These are phyloP conservation scores for Globisporangium radiosum DNA, from an alignment of 352 stramenopile genomes.

Conservation along the genomic window DNA sequence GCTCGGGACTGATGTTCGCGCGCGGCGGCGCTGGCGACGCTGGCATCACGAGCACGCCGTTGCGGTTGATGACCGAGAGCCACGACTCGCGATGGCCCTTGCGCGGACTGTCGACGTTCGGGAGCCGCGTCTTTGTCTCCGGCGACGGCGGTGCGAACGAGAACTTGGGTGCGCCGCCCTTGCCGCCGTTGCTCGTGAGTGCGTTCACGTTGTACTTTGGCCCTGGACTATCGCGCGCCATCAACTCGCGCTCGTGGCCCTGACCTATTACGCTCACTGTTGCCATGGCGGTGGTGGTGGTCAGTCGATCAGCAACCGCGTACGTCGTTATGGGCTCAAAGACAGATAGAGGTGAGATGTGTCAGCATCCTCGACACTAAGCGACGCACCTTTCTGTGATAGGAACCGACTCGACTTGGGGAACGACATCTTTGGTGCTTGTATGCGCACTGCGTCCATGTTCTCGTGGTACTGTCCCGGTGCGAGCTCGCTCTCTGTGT, in stretches of 20 bases:
- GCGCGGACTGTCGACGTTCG: conserved; percentile 43
- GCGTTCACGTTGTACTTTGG: conserved; percentile 80
- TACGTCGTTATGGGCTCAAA: not conserved
- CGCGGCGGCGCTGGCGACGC: conserved; percentile 23
- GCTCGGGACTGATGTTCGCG: conserved; percentile 11
- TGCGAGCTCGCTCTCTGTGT: conserved; percentile 45
- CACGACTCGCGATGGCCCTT: conserved; percentile 70
- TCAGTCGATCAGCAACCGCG: not conserved
- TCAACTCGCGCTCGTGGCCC: conserved; percentile 67
- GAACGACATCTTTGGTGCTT: conserved; percentile 68
- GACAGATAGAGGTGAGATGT: not conserved
- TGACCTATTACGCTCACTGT: conserved; percentile 61
- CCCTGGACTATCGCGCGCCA: conserved; percentile 66
- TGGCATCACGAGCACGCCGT: conserved; percentile 73
- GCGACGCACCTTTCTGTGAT: conserved; percentile 62
- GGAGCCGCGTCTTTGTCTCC: conserved; percentile 43
- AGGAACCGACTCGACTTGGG: conserved; percentile 74
- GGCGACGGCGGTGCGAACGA: conserved; percentile 58
- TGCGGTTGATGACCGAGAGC: conserved; percentile 77
- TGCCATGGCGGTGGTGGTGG: not conserved
- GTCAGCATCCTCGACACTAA: no score
- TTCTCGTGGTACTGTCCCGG: conserved; percentile 69
- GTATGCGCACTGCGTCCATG: conserved; percentile 49
- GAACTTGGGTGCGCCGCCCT: conserved; percentile 38
- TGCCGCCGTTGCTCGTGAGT: conserved; percentile 47